These are phyloP conservation scores for Cicer yamashitae DNA, from an alignment of 306 rosid genomes.

Conservation along the genomic window DNA sequence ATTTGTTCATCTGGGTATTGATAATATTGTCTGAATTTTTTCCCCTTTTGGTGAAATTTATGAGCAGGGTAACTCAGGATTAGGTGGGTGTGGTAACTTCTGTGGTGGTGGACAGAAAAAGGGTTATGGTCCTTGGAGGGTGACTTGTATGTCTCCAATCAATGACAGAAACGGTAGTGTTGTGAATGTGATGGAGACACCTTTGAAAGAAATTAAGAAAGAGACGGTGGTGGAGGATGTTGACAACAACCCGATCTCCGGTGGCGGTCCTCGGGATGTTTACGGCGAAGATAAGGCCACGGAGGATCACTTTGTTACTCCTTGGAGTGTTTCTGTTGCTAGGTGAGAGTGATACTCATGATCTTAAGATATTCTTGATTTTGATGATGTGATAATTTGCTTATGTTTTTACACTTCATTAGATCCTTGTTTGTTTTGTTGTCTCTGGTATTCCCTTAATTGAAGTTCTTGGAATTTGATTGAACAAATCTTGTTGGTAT, in stretches of 20 bases:
- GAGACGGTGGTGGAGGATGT: slow-evolving; percentile 54
- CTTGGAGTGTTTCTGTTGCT: slow-evolving; percentile 89
- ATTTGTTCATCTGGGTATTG: slow-evolving; percentile 39
- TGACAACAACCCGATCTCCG: slow-evolving; percentile 55
- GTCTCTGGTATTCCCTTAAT: not conserved
- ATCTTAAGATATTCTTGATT: slow-evolving; percentile 6
- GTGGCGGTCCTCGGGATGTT: slow-evolving; percentile 74
- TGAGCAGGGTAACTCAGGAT: slow-evolving; percentile 61
- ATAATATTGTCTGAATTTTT: slow-evolving; percentile 8
- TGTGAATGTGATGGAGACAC: slow-evolving; percentile 65
- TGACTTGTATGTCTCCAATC: slow-evolving; percentile 63
- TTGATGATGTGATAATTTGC: not conserved
- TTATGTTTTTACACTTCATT: slow-evolving; percentile 2
- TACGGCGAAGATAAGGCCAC: slow-evolving; percentile 85
- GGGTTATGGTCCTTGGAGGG: slow-evolving; percentile 55
- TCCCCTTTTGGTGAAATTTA: slow-evolving; percentile 14
- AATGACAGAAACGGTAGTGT: slow-evolving; percentile 69
- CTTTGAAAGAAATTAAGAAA: slow-evolving; percentile 55
- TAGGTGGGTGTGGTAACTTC: slow-evolving; percentile 54
- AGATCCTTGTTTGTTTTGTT: slow-evolving; percentile 5
- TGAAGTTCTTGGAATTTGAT: slow-evolving; percentile 6
- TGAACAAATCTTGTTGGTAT: slow-evolving; percentile 19
- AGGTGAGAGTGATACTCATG: slow-evolving; percentile 68
- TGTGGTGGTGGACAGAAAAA: slow-evolving; percentile 54
- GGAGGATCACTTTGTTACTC: slow-evolving; percentile 87